Evolutionary conservation across 2,329 filamentous ascomycete species (phyloP), one percentile per base, ranked within the genome.

Genomic region (Exophiala sp.): DNA sequence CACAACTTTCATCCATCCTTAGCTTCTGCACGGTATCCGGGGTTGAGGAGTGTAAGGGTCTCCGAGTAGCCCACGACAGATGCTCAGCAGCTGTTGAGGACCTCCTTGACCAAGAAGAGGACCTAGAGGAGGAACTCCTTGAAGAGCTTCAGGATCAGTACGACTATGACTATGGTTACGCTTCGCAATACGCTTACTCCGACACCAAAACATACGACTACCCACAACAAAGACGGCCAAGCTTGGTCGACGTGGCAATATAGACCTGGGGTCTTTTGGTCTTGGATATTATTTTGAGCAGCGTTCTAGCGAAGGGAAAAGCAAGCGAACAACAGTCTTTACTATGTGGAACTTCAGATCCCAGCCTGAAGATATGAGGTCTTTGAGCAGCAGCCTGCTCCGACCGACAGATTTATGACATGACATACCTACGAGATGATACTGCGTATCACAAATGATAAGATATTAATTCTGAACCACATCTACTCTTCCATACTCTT

Each of bases 1-100:
- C 56, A 18, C 44, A 49, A 55, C 50, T 64, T 7, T 47, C 53
- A n/a, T 60, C 59, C 40, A 63, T 64, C 39, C 50, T 64, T 34
- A 63, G 61, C 36, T 59, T 64, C 43, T 63, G 61, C 45, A 62
- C 52, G 10, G 57, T 64, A n/a, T 52, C 60, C 6, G 62, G 61
- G 18, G 59, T 56, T 16, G 61, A 63, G 24, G 48, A 60, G 33
- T 55, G 46, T n/a, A 51, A 60, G 16, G 62, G 62, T 18, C 52
- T 64, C 4, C 46, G 59, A 12, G 56, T 60, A 18, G 62, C 62
- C 8, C 54, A 64, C 46, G 54, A 60, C 33, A 46, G 61, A 55
- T 63, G 59, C 45, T 53, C 57, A 5, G 38, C 38, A 2, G 52
- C 61, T 1, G 50, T 64, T n/a, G 49, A 60, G 38, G 52, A 64